Evolutionary conservation across 208 protist species (phyloP).

Genomic region (Crithidia brevicula): DNA sequence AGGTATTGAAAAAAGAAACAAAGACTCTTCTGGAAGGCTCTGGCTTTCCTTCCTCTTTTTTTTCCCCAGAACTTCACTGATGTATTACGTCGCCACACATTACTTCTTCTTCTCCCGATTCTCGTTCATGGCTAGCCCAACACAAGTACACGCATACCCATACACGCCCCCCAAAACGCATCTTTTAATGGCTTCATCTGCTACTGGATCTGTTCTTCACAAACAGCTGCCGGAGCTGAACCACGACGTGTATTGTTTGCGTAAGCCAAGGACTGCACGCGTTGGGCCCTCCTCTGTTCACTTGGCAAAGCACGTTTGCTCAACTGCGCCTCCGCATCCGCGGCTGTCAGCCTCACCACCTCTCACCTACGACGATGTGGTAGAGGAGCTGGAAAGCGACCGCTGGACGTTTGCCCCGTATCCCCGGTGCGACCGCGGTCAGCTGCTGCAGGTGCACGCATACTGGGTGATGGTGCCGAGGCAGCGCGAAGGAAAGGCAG

Average conservation of each 20-base stretch:
- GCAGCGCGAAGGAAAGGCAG: too few species aligned
- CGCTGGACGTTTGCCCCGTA: constrained; percentile 58
- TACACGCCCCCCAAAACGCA: too few species aligned
- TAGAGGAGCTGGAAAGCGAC: constrained; percentile 19
- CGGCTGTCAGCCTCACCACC: too few species aligned
- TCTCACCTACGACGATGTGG: constrained; percentile 21
- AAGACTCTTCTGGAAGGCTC: too few species aligned
- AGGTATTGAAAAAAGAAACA: too few species aligned
- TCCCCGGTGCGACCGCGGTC: constrained; percentile 46
- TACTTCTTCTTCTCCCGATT: too few species aligned
- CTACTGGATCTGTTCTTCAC: not conserved
- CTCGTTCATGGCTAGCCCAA: too few species aligned
- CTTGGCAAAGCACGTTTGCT: not conserved
- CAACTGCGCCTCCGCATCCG: constrained; percentile 1
- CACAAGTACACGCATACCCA: too few species aligned
- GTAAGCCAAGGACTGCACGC: constrained; percentile 1
- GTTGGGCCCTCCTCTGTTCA: not conserved
- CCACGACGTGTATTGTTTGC: constrained; percentile 12
- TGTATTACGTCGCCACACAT: too few species aligned
- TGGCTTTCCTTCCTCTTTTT: too few species aligned
- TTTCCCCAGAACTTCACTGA: too few species aligned
- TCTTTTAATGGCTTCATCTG: not conserved
- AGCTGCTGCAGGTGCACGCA: constrained; percentile 54
- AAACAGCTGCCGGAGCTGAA: not conserved
- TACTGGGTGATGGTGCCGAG: constrained; percentile 43